Evolutionary conservation across 2,329 filamentous ascomycete genomes (phyloP), one percentile per base, ranked within the genome.

Genomic region (Colletotrichum cereale): DNA sequence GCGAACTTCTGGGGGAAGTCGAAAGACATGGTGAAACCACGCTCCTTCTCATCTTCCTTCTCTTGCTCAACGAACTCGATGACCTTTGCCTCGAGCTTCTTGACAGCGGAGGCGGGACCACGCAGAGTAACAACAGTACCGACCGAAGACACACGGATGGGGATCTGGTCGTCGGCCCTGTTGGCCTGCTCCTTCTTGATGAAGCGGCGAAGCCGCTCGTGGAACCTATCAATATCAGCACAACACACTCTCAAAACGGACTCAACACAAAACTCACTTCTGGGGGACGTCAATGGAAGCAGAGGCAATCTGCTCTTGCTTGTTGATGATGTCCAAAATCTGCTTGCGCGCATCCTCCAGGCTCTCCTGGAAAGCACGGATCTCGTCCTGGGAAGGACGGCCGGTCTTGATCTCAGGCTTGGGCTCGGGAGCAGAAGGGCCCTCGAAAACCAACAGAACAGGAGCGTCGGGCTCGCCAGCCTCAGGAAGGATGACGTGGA

Each of bases 1-100:
- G 95, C 95, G 79, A 91, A 97, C 83, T 97, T 97, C 80, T 97
- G 93, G 10, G 96, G 96, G 84, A 97, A 99, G 74, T 97, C 94
- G 75, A 98, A 98, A 34, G 89, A 90, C 71, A 93, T 85, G 2
- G 90, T 95, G 83, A 95, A 97, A 55, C 94, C 95, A 71, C 96
- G 93, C 83, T 98, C 96, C 79, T 96, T 93, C 82, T 98, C 96
- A 73, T 98, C 95, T 80, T 94, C 89, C 84, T 95, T 93, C 82
- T 97, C 95, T 79, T 97, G 92, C 78, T 92, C 91, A 29, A 98
- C 86, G 78, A 97, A 98, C 8, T 89, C 89, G 70, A 89, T 83
- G 65, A 97, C 90, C 84, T 95, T 96, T 44, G 87, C 83, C 38
- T 89, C 87, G 48, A 98, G 87, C 2, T 90, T 88, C 62, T 93